Conservation (phyloP, 139 green algal species). For the Chlorella sp. region DNA sequence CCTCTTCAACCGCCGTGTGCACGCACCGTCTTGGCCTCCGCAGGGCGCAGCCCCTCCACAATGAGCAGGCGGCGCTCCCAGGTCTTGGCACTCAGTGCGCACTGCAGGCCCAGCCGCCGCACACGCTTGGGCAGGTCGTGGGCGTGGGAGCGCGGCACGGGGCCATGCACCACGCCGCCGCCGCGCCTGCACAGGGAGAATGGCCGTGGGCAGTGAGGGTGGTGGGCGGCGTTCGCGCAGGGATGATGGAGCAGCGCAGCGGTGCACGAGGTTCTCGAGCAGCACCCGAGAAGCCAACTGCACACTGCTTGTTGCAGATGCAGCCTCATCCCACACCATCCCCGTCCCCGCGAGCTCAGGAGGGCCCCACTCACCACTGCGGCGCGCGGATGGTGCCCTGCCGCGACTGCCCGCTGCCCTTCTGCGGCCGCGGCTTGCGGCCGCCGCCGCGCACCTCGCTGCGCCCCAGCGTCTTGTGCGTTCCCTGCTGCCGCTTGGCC, state of each 20-base stretch:
- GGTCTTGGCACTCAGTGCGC: slow-evolving; percentile 86
- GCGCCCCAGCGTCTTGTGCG: slow-evolving; percentile 82
- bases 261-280: too few species aligned
- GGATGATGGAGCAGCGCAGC: too few species aligned
- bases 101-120: slow-evolving; percentile 82
- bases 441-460: slow-evolving; percentile 77
- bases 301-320: too few species aligned
- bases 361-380: slow-evolving; percentile 72
- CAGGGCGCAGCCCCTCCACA: slow-evolving; percentile 70
- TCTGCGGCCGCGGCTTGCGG: slow-evolving; percentile 73
- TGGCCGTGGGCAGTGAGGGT: too few species aligned
- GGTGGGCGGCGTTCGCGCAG: not conserved
- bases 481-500: slow-evolving; percentile 89
- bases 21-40: slow-evolving; percentile 59
- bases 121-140: slow-evolving; percentile 82
- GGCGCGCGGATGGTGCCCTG: slow-evolving; percentile 72
- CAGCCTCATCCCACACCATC: too few species aligned
- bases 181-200: slow-evolving; percentile 52
- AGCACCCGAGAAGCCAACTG: too few species aligned
- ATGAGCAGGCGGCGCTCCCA: slow-evolving; percentile 82
- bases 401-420: slow-evolving; percentile 72
- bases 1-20: too few species aligned
- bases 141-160: slow-evolving; percentile 78
- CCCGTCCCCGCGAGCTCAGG: too few species aligned
- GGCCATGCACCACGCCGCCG: slow-evolving; percentile 82